phyloP scores from a whole-genome alignment of 2,329 filamentous ascomycete genomes.

The Biscogniauxia mediterranea region DNA sequence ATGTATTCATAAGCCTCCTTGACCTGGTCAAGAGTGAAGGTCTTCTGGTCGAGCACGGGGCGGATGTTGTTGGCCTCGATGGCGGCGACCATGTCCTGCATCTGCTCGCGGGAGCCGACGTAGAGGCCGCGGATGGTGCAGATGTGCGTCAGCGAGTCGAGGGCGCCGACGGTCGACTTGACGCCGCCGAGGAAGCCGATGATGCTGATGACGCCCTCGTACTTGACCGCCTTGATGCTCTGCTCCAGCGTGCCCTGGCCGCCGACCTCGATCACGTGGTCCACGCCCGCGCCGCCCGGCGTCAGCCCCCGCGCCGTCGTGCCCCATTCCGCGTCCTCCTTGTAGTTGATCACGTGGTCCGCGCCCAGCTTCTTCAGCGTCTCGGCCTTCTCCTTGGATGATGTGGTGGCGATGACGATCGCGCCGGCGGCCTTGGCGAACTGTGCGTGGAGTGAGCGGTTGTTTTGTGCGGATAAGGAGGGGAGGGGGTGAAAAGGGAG shows the following conservation, averaged over 20 bases:
- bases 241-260: conserved; percentile 44
- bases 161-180: conserved; percentile 47
- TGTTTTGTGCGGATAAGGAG: background rate
- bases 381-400: conserved; percentile 43
- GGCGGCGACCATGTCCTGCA: conserved; percentile 43
- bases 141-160: conserved; percentile 44
- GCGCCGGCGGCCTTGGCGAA: conserved; percentile 51
- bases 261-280: conserved; percentile 49
- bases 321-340: conserved; percentile 45
- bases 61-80: conserved; percentile 44
- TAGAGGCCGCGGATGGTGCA: conserved; percentile 42
- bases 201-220: conserved; percentile 45
- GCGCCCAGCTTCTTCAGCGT: conserved; percentile 46
- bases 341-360: conserved; percentile 51
- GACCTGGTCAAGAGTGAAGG: conserved; percentile 38
- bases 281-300: conserved; percentile 42
- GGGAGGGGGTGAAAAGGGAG: background rate
- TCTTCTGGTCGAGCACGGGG: conserved; percentile 38
- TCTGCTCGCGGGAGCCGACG: conserved; percentile 39
- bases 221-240: conserved; percentile 43
- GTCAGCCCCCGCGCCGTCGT: conserved; percentile 42
- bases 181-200: conserved; percentile 44
- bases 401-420: conserved; percentile 48
- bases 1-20: conserved; percentile 53
- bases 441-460: conserved; percentile 23